Conservation (phyloP, 2,329 filamentous ascomycete species). For the Aspergillus quadricinctus region DNA sequence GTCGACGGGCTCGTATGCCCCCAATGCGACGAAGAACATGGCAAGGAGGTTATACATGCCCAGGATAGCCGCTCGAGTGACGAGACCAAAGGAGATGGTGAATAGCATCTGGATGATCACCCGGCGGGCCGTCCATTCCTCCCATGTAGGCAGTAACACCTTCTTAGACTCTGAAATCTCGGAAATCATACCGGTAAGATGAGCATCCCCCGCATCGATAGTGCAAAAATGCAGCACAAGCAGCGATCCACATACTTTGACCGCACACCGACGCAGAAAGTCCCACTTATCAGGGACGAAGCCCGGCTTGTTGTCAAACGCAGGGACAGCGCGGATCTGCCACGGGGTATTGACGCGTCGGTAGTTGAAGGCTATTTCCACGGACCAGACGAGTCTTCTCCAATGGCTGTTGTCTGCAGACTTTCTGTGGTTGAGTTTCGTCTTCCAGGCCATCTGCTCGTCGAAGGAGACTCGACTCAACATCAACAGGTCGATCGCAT, state of each 20-base stretch:
- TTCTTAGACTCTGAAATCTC: constrained; percentile 1
- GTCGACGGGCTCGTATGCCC: constrained; percentile 5
- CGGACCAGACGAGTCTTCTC: constrained; percentile 6
- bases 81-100: constrained; percentile 13
- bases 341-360: constrained; percentile 20
- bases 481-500: constrained; percentile 16
- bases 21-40: constrained; percentile 2
- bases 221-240: constrained; percentile 10
- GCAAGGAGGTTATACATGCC: constrained; percentile 8
- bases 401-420: not conserved
- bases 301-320: not conserved
- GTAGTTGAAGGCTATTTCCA: constrained; percentile 16
- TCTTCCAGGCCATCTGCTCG: constrained; percentile 11
- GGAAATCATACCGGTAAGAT: not conserved
- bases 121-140: not conserved
- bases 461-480: constrained; percentile 14
- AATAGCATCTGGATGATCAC: constrained; percentile 5
- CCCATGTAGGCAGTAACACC: constrained; percentile 4
- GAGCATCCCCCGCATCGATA: constrained; percentile 5
- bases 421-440: not conserved
- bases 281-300: constrained; percentile 2
- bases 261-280: constrained; percentile 5
- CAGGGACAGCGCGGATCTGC: constrained; percentile 12
- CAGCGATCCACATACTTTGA: constrained; percentile 3
- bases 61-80: constrained; percentile 10